phyloP scores from a whole-genome alignment of 2,329 filamentous ascomycete genomes.

The Elsinoe fawcettii region DNA sequence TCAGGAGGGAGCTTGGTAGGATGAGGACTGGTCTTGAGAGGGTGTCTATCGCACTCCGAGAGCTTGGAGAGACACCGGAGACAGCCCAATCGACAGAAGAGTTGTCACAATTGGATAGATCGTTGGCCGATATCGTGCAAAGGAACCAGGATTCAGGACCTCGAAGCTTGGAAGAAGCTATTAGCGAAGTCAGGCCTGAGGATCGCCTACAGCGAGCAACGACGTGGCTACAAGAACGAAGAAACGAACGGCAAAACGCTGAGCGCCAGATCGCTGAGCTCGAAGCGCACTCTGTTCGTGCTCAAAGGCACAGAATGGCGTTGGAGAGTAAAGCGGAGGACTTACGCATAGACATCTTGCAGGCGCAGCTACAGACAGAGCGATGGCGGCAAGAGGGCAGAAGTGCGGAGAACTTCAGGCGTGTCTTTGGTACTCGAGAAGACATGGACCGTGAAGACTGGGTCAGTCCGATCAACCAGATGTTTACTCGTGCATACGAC shows the following conservation, averaged over 20 bases:
- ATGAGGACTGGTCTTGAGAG: conserved; percentile 34
- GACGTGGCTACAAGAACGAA: background rate
- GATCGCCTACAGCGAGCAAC: background rate
- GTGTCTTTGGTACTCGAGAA: conserved; percentile 41
- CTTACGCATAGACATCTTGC: background rate
- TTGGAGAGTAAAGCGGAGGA: background rate
- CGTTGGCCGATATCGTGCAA: conserved; percentile 24
- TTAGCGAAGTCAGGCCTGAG: background rate
- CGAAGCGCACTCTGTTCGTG: background rate
- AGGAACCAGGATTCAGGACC: background rate
- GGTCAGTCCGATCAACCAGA: conserved; percentile 40
- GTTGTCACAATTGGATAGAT: conserved; percentile 25
- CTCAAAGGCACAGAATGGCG: background rate
- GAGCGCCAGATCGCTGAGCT: background rate
- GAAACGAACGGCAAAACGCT: background rate
- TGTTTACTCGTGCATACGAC: conserved; percentile 40
- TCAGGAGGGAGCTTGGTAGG: conserved; percentile 31
- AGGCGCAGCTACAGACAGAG: conserved; percentile 19
- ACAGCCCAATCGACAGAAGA: conserved; percentile 25
- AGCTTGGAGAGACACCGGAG: conserved; percentile 30
- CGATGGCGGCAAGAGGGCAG: conserved; percentile 28
- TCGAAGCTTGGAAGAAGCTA: background rate
- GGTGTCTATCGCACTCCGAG: conserved; percentile 30
- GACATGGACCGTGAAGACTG: conserved; percentile 40
- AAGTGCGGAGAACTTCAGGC: conserved; percentile 32